Percentiles rank a stretch among this genome's conserved stretches.
Evolutionary conservation across 164 flowering plant species (phyloP).

Genomic region (Vitis vinifera): DNA sequence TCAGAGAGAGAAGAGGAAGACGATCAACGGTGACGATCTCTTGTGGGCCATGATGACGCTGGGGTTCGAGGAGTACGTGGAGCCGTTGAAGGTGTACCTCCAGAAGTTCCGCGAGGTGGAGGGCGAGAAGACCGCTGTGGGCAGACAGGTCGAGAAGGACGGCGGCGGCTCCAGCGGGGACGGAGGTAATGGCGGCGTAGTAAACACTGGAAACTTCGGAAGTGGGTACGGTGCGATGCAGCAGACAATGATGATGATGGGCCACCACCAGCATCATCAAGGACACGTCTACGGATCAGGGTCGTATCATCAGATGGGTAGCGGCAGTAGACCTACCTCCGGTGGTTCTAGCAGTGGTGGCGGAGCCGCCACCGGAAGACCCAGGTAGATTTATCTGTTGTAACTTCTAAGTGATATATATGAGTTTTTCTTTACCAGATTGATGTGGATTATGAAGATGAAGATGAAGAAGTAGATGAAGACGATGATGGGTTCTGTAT

Average conservation of each 20-base stretch:
- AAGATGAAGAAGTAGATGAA: no score
- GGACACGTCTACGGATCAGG: slow-evolving; percentile 38
- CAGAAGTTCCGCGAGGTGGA: slow-evolving; percentile 44
- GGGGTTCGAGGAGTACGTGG: slow-evolving; percentile 48
- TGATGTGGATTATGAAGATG: no score
- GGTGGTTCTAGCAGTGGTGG: slow-evolving; percentile 8
- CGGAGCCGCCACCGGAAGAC: slow-evolving; percentile 22
- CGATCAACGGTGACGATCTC: slow-evolving; percentile 51
- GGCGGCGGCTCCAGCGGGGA: not conserved
- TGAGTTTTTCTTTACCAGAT: not conserved
- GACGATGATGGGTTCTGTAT: no score
- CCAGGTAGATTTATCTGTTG: slow-evolving; percentile 17
- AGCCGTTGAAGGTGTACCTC: slow-evolving; percentile 43
- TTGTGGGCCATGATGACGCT: slow-evolving; percentile 52
- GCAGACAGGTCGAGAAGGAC: slow-evolving; percentile 3
- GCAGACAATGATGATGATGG: slow-evolving; percentile 35
- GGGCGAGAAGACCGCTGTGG: slow-evolving; percentile 28
- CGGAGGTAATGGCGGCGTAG: slow-evolving; percentile 1
- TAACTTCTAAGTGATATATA: not conserved
- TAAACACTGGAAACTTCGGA: not conserved
- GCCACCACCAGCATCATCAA: slow-evolving; percentile 26
- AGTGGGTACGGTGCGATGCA: slow-evolving; percentile 21
- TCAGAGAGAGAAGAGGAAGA: slow-evolving; percentile 51
- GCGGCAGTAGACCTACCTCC: not conserved
- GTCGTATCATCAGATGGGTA: slow-evolving; percentile 25